phyloP scores from a whole-genome alignment of 306 rosid species.

The Trifolium subterraneum region DNA sequence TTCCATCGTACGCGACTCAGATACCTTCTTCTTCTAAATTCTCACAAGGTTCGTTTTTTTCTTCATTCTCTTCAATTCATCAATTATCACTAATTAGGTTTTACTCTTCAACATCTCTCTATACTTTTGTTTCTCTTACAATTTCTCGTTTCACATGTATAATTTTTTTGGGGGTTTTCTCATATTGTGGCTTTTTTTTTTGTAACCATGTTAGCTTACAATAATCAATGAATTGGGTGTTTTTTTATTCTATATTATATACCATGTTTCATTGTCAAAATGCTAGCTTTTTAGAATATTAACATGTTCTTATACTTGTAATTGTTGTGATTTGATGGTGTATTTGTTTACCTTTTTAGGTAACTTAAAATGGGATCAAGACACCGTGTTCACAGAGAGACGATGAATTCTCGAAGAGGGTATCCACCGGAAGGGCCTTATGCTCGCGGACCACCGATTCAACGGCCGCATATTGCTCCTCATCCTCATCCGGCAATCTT shows the following conservation, averaged over 20 bases:
- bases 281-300: conserved; percentile 5
- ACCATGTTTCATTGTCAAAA: conserved; percentile 5
- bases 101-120: neutral
- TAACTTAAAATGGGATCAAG: conserved; percentile 66
- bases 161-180: neutral
- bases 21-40: neutral
- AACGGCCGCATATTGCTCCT: conserved; percentile 59
- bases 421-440: conserved; percentile 70
- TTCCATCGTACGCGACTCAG: conserved; percentile 13
- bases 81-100: neutral
- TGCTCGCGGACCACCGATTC: conserved; percentile 63
- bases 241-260: neutral
- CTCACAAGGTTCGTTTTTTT: conserved; percentile 22
- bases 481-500: conserved; percentile 82
- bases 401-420: conserved; percentile 62
- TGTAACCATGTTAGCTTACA: neutral
- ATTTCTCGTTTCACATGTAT: neutral
- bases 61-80: neutral
- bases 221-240: neutral
- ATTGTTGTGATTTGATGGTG: neutral
- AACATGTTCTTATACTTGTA: neutral
- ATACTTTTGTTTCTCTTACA: neutral
- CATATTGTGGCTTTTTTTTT: neutral
- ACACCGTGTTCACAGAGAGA: conserved; percentile 63
- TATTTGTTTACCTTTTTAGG: conserved; percentile 43